A percentile compares a stretch with the other conserved stretches of the same genome.
Evolutionary conservation across 768 basidiomycete species (phyloP).

Genomic region (Amanita fuliginea): DNA sequence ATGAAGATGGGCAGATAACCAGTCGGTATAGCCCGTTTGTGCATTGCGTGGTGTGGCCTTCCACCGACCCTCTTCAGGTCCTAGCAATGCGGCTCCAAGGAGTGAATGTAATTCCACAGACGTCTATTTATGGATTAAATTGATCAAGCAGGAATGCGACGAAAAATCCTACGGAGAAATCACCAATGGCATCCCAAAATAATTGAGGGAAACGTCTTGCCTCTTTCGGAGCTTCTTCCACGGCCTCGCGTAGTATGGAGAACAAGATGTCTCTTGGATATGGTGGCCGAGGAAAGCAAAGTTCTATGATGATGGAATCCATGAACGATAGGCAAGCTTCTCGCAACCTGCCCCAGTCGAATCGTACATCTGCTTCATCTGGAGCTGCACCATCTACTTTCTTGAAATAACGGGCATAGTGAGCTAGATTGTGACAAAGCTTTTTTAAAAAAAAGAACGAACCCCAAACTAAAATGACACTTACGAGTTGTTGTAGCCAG

Average conservation of each 20-base stretch:
- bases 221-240: constrained; percentile 64
- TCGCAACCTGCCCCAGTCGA: constrained; percentile 54
- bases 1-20: constrained; percentile 58
- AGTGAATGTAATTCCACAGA: constrained; percentile 56
- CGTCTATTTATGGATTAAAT: constrained; percentile 26
- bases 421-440: constrained; percentile 30
- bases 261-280: constrained; percentile 61
- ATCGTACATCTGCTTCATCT: constrained; percentile 43
- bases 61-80: constrained; percentile 43
- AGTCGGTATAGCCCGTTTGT: constrained; percentile 51
- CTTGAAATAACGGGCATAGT: constrained; percentile 67
- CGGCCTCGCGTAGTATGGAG: constrained; percentile 57
- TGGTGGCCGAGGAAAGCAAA: constrained; percentile 61
- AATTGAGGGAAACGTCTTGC: constrained; percentile 68
- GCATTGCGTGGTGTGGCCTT: constrained; percentile 36
- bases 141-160: not conserved
- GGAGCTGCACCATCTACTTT: constrained; percentile 22
- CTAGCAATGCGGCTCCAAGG: constrained; percentile 50
- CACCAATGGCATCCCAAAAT: constrained; percentile 75
- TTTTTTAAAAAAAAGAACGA: not conserved
- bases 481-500: constrained; percentile 63
- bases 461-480: constrained; percentile 11
- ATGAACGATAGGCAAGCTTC: constrained; percentile 65
- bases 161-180: constrained; percentile 46
- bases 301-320: constrained; percentile 75